Evolutionary conservation across 1,139 yeast genomes (phyloP), one percentile per base, ranked within the genome.

Genomic region (Blastobotrys buckinghamii): DNA sequence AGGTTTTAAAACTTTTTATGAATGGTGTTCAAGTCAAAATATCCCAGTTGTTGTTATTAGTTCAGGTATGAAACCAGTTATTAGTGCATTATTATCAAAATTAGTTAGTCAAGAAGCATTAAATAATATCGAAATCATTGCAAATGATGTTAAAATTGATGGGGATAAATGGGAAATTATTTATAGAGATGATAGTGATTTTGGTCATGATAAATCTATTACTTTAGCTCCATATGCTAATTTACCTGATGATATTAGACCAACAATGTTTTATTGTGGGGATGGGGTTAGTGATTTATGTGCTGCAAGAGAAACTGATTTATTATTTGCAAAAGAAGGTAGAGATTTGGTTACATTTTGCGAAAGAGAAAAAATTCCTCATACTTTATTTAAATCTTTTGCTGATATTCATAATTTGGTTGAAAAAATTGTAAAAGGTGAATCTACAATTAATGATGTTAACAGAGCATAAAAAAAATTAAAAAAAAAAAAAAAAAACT

Each of bases 221-320:
- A 84, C 94, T 33, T 89, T 90, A 59, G 75, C 77, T 52, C 85
- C 87, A 39, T 85, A 65, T 65, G 76, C 73, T 58, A 71, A 61
- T 63, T 69, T 70, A 50, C 59, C 62, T 35, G 61, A 55, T 2
- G 66, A 64, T 16, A 60, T 65, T 26, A 71, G 77, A 51, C 89
- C 92, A 10, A 71, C 74, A 41, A 74, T 89, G 59, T 86, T 90
- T 65, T 92, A 92, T 73, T 86, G 95, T 63, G 98, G 98, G 50
- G 98, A 92, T 65, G 99, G 99, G 53, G 97, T 92, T 27, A 83
- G 95, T 48, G 99, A 92, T 66, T 74, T 92, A 57, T 81, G 89
- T 53, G 98, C 98, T 24, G 97, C 97, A 30, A 82, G 84, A 63
- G 97, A 92, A 66, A 89, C 98, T 45, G 90, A 94, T 66, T 73